Conservation (phyloP, 208 protist species). For the Wallacemonas sp. region DNA sequence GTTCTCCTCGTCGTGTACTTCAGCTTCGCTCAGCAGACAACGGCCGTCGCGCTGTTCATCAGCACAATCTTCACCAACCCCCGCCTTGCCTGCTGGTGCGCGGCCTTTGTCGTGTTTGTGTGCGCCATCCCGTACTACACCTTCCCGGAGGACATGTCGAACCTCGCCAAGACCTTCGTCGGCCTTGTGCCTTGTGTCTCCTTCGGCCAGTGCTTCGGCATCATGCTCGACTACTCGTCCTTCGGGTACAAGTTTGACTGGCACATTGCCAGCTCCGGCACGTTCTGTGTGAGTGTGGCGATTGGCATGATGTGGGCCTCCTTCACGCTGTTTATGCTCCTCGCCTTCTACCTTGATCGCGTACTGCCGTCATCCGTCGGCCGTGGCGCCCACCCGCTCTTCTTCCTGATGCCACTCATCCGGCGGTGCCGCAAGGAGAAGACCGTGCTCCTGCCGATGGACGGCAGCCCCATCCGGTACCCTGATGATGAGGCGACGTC, state of each 20-base stretch:
- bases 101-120: conserved; percentile 68
- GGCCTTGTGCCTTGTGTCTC: conserved; percentile 64
- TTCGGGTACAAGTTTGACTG: conserved; percentile 39
- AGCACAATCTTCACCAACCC: conserved; percentile 80
- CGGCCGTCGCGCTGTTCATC: conserved; percentile 64
- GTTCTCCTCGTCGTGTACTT: conserved; percentile 77
- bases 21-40: conserved; percentile 71
- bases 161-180: conserved; percentile 33
- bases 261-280: conserved; percentile 25
- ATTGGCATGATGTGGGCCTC: conserved; percentile 83
- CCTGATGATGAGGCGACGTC: background rate
- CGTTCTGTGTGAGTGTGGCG: conserved; percentile 45
- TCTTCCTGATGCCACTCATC: conserved; percentile 60
- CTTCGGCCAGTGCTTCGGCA: conserved; percentile 43
- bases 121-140: conserved; percentile 63
- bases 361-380: conserved; percentile 70
- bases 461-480: conserved; percentile 2
- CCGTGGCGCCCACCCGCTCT: conserved; percentile 52
- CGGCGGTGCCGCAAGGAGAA: conserved; percentile 34
- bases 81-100: conserved; percentile 56
- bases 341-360: conserved; percentile 84
- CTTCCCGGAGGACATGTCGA: conserved; percentile 54
- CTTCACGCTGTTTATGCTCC: conserved; percentile 53
- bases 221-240: conserved; percentile 54
- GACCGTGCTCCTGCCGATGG: conserved; percentile 25